Evolutionary conservation across 768 basidiomycete species (phyloP).

Genomic region (Trametes villosa): DNA sequence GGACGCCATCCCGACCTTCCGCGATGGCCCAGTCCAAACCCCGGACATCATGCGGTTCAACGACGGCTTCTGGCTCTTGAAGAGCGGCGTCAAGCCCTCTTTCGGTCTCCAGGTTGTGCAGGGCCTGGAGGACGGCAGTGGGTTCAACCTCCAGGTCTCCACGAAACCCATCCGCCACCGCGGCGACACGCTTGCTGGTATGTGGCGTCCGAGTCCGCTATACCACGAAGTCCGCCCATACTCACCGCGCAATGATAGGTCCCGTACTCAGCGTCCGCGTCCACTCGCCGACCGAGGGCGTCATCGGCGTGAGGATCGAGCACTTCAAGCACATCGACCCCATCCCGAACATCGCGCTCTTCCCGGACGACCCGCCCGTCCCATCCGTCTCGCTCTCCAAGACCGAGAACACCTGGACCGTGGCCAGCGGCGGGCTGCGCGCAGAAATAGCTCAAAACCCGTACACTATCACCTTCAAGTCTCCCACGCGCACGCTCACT

Average conservation of each 20-base stretch:
- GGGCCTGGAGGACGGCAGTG: conserved; percentile 46
- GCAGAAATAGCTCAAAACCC: conserved; percentile 62
- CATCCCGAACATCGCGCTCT: conserved; percentile 57
- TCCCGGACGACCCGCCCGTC: conserved; percentile 60
- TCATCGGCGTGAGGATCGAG: conserved; percentile 60
- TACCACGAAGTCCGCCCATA: conserved; percentile 21
- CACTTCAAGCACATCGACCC: conserved; percentile 52
- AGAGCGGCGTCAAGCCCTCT: conserved; percentile 61
- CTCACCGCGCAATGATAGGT: conserved; percentile 35
- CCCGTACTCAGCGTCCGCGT: conserved; percentile 56
- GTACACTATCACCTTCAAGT: conserved; percentile 66
- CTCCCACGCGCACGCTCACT: conserved; percentile 48
- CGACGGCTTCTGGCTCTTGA: conserved; percentile 75
- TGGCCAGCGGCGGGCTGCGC: conserved; percentile 53
- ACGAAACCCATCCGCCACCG: conserved; percentile 64
- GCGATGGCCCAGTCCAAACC: background rate
- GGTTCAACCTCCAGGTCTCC: conserved; percentile 62
- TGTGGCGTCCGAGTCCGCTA: no score
- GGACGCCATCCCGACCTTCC: background rate
- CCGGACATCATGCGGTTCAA: conserved; percentile 61
- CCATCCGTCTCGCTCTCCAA: conserved; percentile 45
- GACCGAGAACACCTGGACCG: conserved; percentile 30
- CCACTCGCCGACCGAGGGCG: conserved; percentile 58
- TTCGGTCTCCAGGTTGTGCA: conserved; percentile 67
- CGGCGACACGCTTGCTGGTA: conserved; percentile 65